Conservation (phyloP, 306 rosid genomes). For the Heteromeles arbutifolia region DNA sequence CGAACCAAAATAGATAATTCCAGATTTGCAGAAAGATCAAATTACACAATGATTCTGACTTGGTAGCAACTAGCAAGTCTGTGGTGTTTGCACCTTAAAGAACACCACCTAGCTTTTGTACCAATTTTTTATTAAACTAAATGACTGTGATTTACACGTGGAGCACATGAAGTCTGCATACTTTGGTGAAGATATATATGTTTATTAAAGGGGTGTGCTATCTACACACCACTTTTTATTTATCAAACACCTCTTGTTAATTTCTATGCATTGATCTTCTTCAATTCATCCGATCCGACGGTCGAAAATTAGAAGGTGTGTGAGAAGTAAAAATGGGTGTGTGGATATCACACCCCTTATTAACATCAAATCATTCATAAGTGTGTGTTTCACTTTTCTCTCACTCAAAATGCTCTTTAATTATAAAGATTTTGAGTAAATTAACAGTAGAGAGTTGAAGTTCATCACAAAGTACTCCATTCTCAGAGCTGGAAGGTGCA, state of each 20-base stretch:
- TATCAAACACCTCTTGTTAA: too few species aligned
- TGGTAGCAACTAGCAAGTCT: neutral
- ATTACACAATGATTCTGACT: neutral
- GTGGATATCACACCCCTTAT: too few species aligned
- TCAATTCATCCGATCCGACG: too few species aligned
- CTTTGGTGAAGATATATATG: neutral
- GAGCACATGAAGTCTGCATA: neutral
- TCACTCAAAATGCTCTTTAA: neutral
- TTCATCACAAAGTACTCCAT: neutral
- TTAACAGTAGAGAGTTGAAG: neutral
- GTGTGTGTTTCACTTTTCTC: neutral
- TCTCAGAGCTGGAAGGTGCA: conserved; percentile 1
- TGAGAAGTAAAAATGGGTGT: too few species aligned
- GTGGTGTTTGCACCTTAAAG: neutral
- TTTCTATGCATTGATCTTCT: too few species aligned
- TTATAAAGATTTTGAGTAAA: neutral
- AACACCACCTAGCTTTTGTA: neutral
- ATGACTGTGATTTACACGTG: neutral
- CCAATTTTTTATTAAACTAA: neutral
- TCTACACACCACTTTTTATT: too few species aligned
- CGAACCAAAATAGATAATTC: neutral
- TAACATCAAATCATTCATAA: neutral
- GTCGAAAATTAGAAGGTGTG: too few species aligned
- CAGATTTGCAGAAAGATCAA: conserved; percentile 2
- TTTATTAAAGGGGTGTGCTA: too few species aligned